Base-by-base conservation (phyloP, 352 stramenopile species). In the Thraustotheca clavata region DNA sequence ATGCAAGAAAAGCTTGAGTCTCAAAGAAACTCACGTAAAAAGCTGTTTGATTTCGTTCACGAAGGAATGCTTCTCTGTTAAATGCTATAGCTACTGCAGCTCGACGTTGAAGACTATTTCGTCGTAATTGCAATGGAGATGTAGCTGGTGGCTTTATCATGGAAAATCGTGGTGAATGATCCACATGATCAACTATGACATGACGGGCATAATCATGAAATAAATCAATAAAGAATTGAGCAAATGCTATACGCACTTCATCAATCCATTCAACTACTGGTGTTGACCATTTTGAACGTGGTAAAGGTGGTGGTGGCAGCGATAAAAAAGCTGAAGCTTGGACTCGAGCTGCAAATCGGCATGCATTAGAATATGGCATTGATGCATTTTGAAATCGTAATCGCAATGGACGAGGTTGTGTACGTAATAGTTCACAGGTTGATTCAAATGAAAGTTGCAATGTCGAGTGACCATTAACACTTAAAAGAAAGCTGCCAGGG, bases 161-260 rank as follows among this genome's bases (percentile, higher is more conserved):
- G n/a, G n/a, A n/a, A n/a, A n/a, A n/a, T n/a, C n/a, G n/a, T n/a
- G n/a, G n/a, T n/a, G n/a, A n/a, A n/a, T n/a, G n/a, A n/a, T n/a
- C n/a, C n/a, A n/a, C n/a, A n/a, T n/a, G n/a, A n/a, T n/a, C 32
- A 26, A 62, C 72, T 35, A 69, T 57, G 50, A 88, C 73, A 47
- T 75, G 79, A 2, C 71, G 70, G 40, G 75, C 71, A 34, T 77
- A 86, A 55, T 88, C 76, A 32, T 70, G 68, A 31, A 89, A 87
- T 22, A 89, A 78, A 5, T 71, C 79, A 4, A 79, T 74, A 48
- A 92, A 89, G 46, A 90, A 71, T 26, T 68, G 59, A 5, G 79
- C 77, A 55, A 92, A 92, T 5, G 74, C 74, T 14, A 72, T 70
- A 35, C 83, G 80, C 4, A 83, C 69, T 9, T 54, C 66, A 67